phyloP scores from a whole-genome alignment of 176 grass and related monocot species.

The Triticum urartu region DNA sequence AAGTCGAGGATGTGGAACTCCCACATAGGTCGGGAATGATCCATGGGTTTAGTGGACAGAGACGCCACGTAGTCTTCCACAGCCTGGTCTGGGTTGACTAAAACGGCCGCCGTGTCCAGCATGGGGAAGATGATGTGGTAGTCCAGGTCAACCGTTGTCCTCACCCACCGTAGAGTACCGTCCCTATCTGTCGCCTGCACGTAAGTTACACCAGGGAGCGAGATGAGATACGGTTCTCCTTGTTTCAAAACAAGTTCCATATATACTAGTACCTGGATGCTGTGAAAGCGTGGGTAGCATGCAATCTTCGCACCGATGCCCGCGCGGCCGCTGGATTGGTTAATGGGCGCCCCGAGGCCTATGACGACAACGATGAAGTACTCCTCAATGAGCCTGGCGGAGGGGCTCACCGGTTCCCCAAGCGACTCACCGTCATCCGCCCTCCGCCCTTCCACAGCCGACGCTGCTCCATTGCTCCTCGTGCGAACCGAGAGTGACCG shows the following conservation, averaged over 20 bases:
- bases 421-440: not conserved
- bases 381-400: slow-evolving; percentile 51
- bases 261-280: slow-evolving; percentile 47
- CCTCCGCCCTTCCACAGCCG: not conserved
- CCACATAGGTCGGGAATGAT: slow-evolving; percentile 59
- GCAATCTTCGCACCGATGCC: slow-evolving; percentile 52
- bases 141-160: slow-evolving; percentile 48
- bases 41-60: slow-evolving; percentile 55
- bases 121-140: slow-evolving; percentile 56
- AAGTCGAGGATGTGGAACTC: slow-evolving; percentile 86
- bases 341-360: slow-evolving; percentile 33
- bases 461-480: not conserved
- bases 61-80: slow-evolving; percentile 48
- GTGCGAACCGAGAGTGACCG: slow-evolving; percentile 9
- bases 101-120: slow-evolving; percentile 25
- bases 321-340: slow-evolving; percentile 32
- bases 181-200: slow-evolving; percentile 41
- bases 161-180: slow-evolving; percentile 45
- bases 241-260: no score
- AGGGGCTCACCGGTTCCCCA: slow-evolving; percentile 56
- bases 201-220: no score
- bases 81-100: slow-evolving; percentile 35
- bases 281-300: slow-evolving; percentile 66
- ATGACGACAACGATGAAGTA: slow-evolving; percentile 64
- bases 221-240: no score